These are phyloP conservation scores for Onygenales sp. DNA, from an alignment of 2,329 filamentous ascomycete genomes.

Conservation along the genomic window DNA sequence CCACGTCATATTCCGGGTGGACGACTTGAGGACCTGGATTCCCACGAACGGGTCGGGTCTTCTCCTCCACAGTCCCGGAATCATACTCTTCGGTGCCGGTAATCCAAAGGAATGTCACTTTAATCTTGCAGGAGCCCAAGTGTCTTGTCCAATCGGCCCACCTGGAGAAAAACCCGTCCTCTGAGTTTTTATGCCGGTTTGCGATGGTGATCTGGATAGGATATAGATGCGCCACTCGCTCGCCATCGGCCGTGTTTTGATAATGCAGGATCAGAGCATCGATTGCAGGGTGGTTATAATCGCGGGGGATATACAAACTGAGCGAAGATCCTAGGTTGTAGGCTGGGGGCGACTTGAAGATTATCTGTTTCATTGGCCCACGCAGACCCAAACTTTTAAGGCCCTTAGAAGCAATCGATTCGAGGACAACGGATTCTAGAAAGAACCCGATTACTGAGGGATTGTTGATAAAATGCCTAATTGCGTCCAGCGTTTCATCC, in stretches of 20 bases:
- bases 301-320: not conserved
- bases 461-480: not conserved
- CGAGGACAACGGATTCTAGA: not conserved
- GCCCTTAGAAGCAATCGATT: not conserved
- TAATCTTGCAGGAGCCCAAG: not conserved
- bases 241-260: not conserved
- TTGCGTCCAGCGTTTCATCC: not conserved
- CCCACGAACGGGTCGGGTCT: not conserved
- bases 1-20: not conserved
- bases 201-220: conserved; percentile 1
- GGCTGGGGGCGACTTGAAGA: not conserved
- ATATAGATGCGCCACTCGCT: not conserved
- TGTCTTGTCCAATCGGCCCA: not conserved
- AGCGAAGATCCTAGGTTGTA: not conserved
- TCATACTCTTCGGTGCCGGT: not conserved
- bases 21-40: not conserved
- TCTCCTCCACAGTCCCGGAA: not conserved
- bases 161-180: not conserved
- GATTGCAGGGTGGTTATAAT: not conserved
- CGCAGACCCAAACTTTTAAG: not conserved
- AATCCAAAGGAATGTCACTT: conserved; percentile 1
- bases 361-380: not conserved
- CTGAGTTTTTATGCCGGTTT: not conserved
- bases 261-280: not conserved
- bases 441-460: not conserved